Evolutionary conservation across 1,284 basidiomycete genomes (phyloP), one percentile per base, ranked within the genome.

Genomic region (Pholiota adiposa): DNA sequence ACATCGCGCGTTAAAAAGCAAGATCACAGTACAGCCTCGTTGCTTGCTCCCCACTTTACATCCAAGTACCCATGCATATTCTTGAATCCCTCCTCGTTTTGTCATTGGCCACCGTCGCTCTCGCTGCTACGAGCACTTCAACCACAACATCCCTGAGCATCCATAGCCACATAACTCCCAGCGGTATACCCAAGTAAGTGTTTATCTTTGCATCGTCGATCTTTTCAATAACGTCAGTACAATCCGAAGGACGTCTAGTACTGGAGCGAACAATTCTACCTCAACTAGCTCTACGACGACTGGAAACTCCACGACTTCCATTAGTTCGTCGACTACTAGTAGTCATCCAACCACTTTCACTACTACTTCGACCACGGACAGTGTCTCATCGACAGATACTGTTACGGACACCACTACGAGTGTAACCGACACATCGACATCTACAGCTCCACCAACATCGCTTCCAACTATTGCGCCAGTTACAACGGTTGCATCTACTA

Each of bases 171-270:
- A 46, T 40, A 4, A 48, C 52, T 12, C 59, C 62, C 8, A 65
- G 59, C 25, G 60, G 63, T 25, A 36, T 56, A 12, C 63, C 63
- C 4, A 51, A 61, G 63, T 65, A 59, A 53, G 36, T 19, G 54
- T 44, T 4, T 2, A 19, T 31, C 7, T 9, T 9, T n/a, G 14
- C 6, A 4, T 9, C 16, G 36, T 16, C 5, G 9, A 14, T 7
- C 25, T 34, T n/a, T 12, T 29, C 21, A 43, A 8, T 9, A 19
- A 40, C 27, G 3, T 18, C 14, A 50, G 18, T 18, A 12, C 23
- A 40, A 19, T 41, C 19, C 25, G 2, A 53, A 36, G 53, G 23
- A 54, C 53, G 4, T 29, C 40, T 21, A 31, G 4, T 29, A 25
- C 21, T 50, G 27, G 25, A 18, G 18, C 29, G 16, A 7, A 18